Base-by-base conservation (phyloP, 306 rosid species). In the Sophora flavescens region DNA sequence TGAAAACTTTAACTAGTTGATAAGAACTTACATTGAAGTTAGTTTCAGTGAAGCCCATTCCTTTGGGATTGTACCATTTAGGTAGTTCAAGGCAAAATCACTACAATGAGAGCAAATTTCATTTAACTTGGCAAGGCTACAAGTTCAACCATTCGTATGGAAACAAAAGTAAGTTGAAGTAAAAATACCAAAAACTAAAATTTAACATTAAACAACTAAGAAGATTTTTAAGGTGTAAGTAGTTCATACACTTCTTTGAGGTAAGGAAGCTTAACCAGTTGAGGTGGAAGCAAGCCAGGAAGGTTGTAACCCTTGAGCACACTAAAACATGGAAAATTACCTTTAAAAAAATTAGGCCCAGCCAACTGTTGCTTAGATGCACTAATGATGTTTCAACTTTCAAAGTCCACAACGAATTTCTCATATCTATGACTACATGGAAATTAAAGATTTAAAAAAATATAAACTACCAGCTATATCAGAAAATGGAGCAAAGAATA, bases 241-340 rank as follows among this genome's bases (percentile, higher is more conserved):
- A 91, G 68, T 63, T 84, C 93, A 72, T 85, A 94, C 98, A 94
- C 77, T 79, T 51, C 52, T 84, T 16, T 68, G 66, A 94, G 93
- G 75, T 86, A 84, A 77, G 89, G 93, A 87, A 94, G 97, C 67
- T 87, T 91, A 82, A 85, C 86, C 83, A 94, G 80, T 68, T 91
- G 93, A 80, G 92, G 86, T 59, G 98, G 97, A 83, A 94, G 98
- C 73, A 70, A 22, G 48, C 98, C 96, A 13, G 95, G 93, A 75
- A 90, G 89, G 79, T 68, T 89, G 75, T 53, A 61, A 53, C 79
- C 14, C 86, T 87, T 91, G 76, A 94, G 80, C 0, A 0, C 15
- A 75, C 98, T 94, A n/a, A 54, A 75, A 78, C 70, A 75, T 70
- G 61, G 56, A 28, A 70, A 78, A 53, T 32, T 22, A 33, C 5